phyloP scores from a whole-genome alignment of 805 yeast genomes.

The Kazachstania viticola region DNA sequence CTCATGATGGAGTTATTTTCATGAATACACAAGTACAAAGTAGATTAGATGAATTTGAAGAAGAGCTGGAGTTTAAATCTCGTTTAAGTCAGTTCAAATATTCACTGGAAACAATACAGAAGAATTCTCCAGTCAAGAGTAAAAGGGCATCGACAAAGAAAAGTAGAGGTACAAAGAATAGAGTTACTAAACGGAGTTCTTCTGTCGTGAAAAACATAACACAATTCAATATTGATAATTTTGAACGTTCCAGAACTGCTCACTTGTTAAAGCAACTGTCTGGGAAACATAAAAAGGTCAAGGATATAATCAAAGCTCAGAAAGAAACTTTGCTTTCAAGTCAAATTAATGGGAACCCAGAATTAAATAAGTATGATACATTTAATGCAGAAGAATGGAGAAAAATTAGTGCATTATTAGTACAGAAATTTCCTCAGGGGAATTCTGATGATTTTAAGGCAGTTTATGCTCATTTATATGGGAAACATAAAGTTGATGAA shows the following conservation, averaged over 20 bases:
- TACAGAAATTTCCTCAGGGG: slow-evolving; percentile 15
- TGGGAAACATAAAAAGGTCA: slow-evolving; percentile 22
- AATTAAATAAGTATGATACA: slow-evolving; percentile 8
- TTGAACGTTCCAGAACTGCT: slow-evolving; percentile 8
- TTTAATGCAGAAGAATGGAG: slow-evolving; percentile 25
- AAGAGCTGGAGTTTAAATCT: slow-evolving; percentile 8
- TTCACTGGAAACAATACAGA: background rate
- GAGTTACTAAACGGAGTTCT: background rate
- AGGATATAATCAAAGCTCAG: slow-evolving; percentile 13
- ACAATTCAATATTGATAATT: slow-evolving; percentile 5
- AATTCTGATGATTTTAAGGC: slow-evolving; percentile 12
- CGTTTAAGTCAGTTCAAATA: slow-evolving; percentile 16
- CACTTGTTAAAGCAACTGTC: slow-evolving; percentile 17
- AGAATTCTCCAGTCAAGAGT: background rate
- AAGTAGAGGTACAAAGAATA: background rate
- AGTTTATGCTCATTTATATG: slow-evolving; percentile 19
- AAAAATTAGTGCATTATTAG: slow-evolving; percentile 8
- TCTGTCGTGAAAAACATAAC: slow-evolving; percentile 7
- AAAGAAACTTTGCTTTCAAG: background rate
- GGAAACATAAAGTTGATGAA: slow-evolving; percentile 7
- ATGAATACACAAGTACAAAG: slow-evolving; percentile 26
- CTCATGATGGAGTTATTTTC: slow-evolving; percentile 7
- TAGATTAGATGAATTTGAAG: slow-evolving; percentile 19
- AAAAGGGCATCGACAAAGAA: background rate
- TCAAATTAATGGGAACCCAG: background rate